phyloP scores from a whole-genome alignment of 805 yeast genomes.

The Monosporozyma solicola region DNA sequence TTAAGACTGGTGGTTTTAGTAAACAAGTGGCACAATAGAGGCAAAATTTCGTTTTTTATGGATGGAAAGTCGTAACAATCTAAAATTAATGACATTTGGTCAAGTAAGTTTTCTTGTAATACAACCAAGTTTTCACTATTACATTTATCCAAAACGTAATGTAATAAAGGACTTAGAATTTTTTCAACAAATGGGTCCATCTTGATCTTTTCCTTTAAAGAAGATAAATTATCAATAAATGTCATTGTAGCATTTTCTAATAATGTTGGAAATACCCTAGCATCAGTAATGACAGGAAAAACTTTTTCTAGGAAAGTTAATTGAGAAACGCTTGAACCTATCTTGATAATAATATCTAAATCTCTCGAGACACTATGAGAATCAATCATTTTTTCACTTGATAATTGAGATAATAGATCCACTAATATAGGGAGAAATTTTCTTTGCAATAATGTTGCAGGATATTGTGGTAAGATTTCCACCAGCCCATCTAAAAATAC shows the following conservation, averaged over 20 bases:
- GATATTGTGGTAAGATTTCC: constrained; percentile 46
- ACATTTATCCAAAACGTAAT: constrained; percentile 17
- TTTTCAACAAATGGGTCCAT: constrained; percentile 39
- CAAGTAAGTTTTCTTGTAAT: constrained; percentile 47
- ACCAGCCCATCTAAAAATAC: constrained; percentile 60
- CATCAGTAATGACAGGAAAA: constrained; percentile 33
- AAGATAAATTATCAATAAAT: constrained; percentile 40
- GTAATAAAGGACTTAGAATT: constrained; percentile 24
- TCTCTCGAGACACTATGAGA: constrained; percentile 31
- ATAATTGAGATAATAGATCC: constrained; percentile 36
- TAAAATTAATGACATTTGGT: constrained; percentile 34
- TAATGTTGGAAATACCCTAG: constrained; percentile 15
- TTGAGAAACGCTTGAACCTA: constrained; percentile 62
- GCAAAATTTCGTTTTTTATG: constrained; percentile 67
- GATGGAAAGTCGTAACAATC: constrained; percentile 54
- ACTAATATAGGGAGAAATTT: constrained; percentile 68
- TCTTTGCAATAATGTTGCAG: constrained; percentile 46
- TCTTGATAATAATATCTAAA: constrained; percentile 47
- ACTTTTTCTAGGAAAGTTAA: constrained; percentile 69
- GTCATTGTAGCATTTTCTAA: constrained; percentile 26
- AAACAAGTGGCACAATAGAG: constrained; percentile 62
- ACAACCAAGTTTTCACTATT: constrained; percentile 17
- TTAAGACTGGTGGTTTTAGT: constrained; percentile 76
- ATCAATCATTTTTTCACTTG: constrained; percentile 32
- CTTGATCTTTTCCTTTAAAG: constrained; percentile 41